These are phyloP conservation scores for Aspergillus baeticus DNA, from an alignment of 495 filamentous ascomycete species.

Conservation along the genomic window DNA sequence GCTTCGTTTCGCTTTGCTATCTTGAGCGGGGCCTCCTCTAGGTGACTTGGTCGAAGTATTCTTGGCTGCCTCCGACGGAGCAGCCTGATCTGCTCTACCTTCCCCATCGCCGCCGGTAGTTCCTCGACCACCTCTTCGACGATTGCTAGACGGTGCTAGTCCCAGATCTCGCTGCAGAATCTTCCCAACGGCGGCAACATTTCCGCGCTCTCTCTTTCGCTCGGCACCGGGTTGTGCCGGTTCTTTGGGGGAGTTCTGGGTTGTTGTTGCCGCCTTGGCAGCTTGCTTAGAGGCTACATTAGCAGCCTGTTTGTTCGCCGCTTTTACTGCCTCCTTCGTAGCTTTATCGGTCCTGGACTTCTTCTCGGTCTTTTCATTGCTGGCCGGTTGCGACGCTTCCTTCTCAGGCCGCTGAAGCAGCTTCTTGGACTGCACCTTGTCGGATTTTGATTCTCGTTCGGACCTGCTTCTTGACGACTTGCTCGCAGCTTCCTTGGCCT, in stretches of 20 bases:
- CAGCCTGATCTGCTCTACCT: conserved; percentile 28
- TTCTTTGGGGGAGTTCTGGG: conserved; percentile 35
- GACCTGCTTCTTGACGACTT: conserved; percentile 60
- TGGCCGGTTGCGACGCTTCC: conserved; percentile 32
- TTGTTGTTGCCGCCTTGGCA: conserved; percentile 21
- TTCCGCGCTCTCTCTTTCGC: conserved; percentile 65
- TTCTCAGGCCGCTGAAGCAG: conserved; percentile 43
- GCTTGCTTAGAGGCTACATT: conserved; percentile 19
- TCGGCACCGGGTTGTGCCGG: conserved; percentile 37
- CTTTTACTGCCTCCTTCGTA: conserved; percentile 73
- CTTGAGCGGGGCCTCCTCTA: conserved; percentile 28
- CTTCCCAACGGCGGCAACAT: conserved; percentile 70
- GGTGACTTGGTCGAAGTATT: conserved; percentile 29
- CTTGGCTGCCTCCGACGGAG: conserved; percentile 34
- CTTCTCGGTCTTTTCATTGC: conserved; percentile 53
- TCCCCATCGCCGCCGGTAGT: conserved; percentile 31
- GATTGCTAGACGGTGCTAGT: conserved; percentile 59
- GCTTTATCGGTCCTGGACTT: conserved; percentile 57
- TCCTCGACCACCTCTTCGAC: conserved; percentile 43
- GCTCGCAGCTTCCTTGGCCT: conserved; percentile 65
- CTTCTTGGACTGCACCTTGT: conserved; percentile 55
- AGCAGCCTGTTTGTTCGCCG: conserved; percentile 66
- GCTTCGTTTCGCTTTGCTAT: conserved; percentile 22
- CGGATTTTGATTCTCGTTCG: conserved; percentile 57
- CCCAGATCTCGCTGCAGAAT: conserved; percentile 91